Evolutionary conservation across 2,329 filamentous ascomycete genomes (phyloP).

Genomic region (Ophiostoma piceae): DNA sequence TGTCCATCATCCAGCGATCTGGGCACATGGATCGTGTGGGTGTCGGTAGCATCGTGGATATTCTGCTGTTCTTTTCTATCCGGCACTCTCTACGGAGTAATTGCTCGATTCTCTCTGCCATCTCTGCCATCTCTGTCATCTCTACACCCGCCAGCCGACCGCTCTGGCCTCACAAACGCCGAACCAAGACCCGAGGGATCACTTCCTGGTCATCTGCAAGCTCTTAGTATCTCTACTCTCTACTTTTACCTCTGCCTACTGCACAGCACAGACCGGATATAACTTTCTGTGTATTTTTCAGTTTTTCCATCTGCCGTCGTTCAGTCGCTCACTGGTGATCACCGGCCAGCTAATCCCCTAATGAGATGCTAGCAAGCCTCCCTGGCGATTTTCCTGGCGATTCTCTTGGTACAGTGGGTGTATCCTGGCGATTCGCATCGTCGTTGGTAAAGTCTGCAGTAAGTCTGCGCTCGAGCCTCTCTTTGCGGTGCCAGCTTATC

Average conservation of each 20-base stretch:
- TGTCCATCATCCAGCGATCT: no score
- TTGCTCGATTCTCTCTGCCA: no score
- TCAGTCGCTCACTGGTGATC: slow-evolving; percentile 8
- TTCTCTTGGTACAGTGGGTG: background rate
- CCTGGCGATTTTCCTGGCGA: background rate
- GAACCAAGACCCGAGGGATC: background rate
- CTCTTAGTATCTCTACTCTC: background rate
- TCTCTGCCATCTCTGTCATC: no score
- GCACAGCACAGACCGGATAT: slow-evolving; percentile 1
- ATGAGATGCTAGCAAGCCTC: background rate
- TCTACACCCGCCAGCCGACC: no score
- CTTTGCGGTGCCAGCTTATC: background rate
- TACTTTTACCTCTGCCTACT: background rate
- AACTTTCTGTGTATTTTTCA: background rate
- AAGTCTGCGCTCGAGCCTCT: slow-evolving; percentile 3
- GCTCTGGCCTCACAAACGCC: background rate
- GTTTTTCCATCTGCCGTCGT: background rate
- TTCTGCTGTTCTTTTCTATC: no score
- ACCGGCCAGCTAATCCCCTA: background rate
- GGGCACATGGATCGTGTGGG: no score
- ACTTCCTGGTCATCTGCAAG: background rate
- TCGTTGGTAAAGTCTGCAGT: background rate
- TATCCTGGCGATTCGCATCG: background rate
- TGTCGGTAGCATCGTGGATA: no score
- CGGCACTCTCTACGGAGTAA: no score